Base-by-base conservation (phyloP, 1,284 basidiomycete genomes). In the Ustanciosporium gigantosporum region DNA sequence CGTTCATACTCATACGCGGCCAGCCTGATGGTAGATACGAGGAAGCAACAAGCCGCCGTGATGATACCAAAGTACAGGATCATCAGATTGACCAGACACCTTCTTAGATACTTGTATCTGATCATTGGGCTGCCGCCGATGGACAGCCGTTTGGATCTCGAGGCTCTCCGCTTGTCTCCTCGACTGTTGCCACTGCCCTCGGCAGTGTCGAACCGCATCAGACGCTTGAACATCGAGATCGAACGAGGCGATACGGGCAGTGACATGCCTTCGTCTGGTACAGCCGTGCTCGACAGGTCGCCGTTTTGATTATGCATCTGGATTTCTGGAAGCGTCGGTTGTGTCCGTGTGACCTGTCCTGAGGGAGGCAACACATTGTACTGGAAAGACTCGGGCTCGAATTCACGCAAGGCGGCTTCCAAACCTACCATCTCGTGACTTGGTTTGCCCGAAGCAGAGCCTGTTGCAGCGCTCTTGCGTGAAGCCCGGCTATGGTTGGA, bases 41-140 rank as follows among this genome's bases (percentile, higher is more conserved):
- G 41, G 17, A 64, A 71, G 22, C 47, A 41, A 41, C 44, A 43
- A 9, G 67, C 68, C 2, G 51, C 68, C n/a, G 47, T 41, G 22
- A 61, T 66, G 41, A 71, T 65, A 40, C 62, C 55, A 20, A 59
- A n/a, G 41, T 70, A 70, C 14, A 71, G 51, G 16, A 71, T 52
- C 17, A 60, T 39, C 16, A 71, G 46, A 41, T 69, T 70, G 45
- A 69, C 44, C 37, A 67, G 38, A 35, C 68, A 71, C 6, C 68
- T 36, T 4, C 68, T 64, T 29, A 71, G 47, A 52, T 71, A 70
- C 31, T 41, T 50, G 48, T 62, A 69, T 16, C 53, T 34, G 5
- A 47, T 29, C 34, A 46, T 40, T 8, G 68, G 67, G 2, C 47
- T 44, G 19, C 47, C 38, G 2, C 46, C 23, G 37, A 56, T 27